phyloP scores from a whole-genome alignment of 805 yeast species.

The Cyberlindnera amylophila region DNA sequence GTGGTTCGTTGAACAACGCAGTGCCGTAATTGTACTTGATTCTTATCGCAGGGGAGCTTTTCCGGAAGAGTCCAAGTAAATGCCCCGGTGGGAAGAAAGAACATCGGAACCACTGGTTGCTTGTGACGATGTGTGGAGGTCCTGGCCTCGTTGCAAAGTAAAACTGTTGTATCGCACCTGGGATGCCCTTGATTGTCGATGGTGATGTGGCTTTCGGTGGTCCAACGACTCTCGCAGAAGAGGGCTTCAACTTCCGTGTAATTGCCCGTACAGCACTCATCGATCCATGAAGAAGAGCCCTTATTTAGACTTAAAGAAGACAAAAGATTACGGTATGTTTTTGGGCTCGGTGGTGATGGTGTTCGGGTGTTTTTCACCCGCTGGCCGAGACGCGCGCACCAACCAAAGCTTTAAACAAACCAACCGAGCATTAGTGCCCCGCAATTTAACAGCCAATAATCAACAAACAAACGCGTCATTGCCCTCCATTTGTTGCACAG shows the following conservation, averaged over 20 bases:
- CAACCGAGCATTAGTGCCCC: too few species aligned
- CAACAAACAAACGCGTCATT: too few species aligned
- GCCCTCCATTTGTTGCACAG: too few species aligned
- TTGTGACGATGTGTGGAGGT: constrained; percentile 3
- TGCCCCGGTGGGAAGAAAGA: constrained; percentile 23
- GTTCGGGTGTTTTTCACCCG: too few species aligned
- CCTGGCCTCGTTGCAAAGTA: constrained; percentile 13
- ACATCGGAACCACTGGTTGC: constrained; percentile 13
- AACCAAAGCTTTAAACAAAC: neutral
- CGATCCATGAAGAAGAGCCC: too few species aligned
- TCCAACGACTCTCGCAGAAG: neutral
- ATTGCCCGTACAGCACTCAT: neutral
- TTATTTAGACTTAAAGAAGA: too few species aligned
- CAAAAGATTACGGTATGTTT: neutral
- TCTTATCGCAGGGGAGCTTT: constrained; percentile 23
- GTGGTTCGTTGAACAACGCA: constrained; percentile 16
- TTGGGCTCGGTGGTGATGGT: neutral
- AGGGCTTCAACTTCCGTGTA: neutral
- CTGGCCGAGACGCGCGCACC: too few species aligned
- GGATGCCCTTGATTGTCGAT: constrained; percentile 8
- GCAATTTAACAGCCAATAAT: too few species aligned
- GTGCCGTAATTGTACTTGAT: constrained; percentile 18
- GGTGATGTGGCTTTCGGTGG: constrained; percentile 10
- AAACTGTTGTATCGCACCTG: constrained; percentile 8
- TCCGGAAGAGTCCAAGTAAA: constrained; percentile 21